Conservation (phyloP, 225 moss, liverwort and hornwort species). For the Pseudoscleropodium purum region DNA sequence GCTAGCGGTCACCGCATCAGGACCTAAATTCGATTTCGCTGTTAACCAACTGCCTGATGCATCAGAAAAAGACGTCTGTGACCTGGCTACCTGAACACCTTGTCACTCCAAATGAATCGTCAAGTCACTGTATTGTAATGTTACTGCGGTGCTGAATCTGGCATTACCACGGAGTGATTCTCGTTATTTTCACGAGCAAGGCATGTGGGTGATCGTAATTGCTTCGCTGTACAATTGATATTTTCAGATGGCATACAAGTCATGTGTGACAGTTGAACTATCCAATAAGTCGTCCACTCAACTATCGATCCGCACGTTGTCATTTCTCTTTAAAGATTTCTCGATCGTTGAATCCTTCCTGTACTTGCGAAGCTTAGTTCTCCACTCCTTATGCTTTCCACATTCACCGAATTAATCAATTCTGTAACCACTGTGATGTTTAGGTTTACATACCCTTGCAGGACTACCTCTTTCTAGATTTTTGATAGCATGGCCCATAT, state of each 20-base stretch:
- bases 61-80: background rate
- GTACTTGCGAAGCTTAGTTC: background rate
- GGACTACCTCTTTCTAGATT: too few relatives aligned
- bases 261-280: background rate
- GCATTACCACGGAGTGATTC: background rate
- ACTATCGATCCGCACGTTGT: background rate
- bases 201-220: background rate
- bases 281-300: background rate
- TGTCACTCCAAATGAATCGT: background rate
- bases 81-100: background rate
- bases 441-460: accelerated
- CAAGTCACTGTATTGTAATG: background rate
- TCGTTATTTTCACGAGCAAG: background rate
- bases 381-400: background rate
- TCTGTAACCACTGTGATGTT: background rate
- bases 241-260: background rate
- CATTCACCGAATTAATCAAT: too few relatives aligned
- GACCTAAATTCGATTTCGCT: background rate
- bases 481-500: too few relatives aligned
- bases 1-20: background rate
- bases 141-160: background rate
- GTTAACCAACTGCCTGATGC: background rate
- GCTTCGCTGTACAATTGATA: background rate
- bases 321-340: background rate
- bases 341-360: background rate